These are phyloP conservation scores for Trichoderma arundinaceum DNA, from an alignment of 2,329 filamentous ascomycete genomes.

Conservation along the genomic window DNA sequence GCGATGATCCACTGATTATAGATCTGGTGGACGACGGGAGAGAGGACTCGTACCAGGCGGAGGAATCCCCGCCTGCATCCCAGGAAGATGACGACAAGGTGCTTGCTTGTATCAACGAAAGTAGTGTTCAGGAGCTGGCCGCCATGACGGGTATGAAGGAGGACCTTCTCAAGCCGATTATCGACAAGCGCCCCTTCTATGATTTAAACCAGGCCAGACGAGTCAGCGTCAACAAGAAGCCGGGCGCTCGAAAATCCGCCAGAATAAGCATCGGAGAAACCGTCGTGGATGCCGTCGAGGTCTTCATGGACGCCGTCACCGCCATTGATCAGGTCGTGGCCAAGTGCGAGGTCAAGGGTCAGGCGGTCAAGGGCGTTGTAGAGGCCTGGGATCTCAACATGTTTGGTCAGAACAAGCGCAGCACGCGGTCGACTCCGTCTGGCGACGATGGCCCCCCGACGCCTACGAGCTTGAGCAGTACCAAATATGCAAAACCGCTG, in stretches of 20 bases:
- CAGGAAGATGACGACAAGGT: conserved; percentile 55
- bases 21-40: conserved; percentile 49
- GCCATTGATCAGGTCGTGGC: conserved; percentile 83
- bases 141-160: conserved; percentile 80
- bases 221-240: conserved; percentile 61
- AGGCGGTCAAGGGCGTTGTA: conserved; percentile 55
- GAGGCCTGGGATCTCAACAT: conserved; percentile 57
- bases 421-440: conserved; percentile 41
- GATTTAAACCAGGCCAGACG: conserved; percentile 68
- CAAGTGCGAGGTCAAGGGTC: conserved; percentile 74
- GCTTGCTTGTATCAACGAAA: conserved; percentile 82
- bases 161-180: conserved; percentile 69
- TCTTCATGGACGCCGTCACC: conserved; percentile 80
- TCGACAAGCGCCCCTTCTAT: conserved; percentile 76
- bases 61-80: conserved; percentile 40
- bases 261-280: conserved; percentile 59
- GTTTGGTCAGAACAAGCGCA: conserved; percentile 50
- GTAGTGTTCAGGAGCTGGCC: conserved; percentile 74
- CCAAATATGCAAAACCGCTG: conserved; percentile 50
- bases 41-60: conserved; percentile 50
- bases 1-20: conserved; percentile 45
- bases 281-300: conserved; percentile 59
- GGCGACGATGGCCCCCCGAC: conserved; percentile 49
- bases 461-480: conserved; percentile 47
- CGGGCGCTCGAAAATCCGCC: conserved; percentile 53